Evolutionary conservation across 305 asterid species (phyloP).

Genomic region (Petunia hybrid): DNA sequence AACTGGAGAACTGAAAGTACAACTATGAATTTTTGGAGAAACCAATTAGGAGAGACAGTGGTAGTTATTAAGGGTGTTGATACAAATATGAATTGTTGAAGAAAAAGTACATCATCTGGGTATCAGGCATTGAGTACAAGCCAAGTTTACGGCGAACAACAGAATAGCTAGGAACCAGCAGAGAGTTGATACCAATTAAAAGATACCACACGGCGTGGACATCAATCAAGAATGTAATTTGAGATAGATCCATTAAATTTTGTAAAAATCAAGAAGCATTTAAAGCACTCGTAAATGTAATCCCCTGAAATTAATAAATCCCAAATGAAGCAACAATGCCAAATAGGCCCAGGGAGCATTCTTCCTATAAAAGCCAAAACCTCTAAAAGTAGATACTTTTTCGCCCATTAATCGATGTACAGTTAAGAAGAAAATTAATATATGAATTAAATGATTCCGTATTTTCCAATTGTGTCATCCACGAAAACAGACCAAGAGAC

Average conservation of each 20-base stretch:
- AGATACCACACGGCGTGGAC: not conserved
- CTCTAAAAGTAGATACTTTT: not conserved
- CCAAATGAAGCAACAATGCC: conserved; percentile 15
- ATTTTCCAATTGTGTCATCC: not conserved
- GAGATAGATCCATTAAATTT: not conserved
- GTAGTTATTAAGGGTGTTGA: not conserved
- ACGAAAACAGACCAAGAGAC: not conserved
- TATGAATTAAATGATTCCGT: not conserved
- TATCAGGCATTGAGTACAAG: not conserved
- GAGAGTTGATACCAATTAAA: not conserved
- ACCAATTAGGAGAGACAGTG: not conserved
- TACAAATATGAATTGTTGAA: not conserved
- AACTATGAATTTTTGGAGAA: not conserved
- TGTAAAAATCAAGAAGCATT: not conserved
- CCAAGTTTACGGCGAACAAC: not conserved
- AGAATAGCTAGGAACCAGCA: not conserved
- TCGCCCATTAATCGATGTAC: not conserved
- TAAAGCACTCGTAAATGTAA: not conserved
- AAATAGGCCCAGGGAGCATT: not conserved
- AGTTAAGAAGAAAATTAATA: not conserved
- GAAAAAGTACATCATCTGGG: not conserved
- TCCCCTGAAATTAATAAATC: not conserved
- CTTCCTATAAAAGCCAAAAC: not conserved
- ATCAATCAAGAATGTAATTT: not conserved
- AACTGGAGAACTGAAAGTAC: no score